A percentile compares a stretch with the other conserved stretches of the same genome.
These are phyloP conservation scores for Zasmidium angulare DNA, from an alignment of 2,329 filamentous ascomycete species.

Conservation along the genomic window DNA sequence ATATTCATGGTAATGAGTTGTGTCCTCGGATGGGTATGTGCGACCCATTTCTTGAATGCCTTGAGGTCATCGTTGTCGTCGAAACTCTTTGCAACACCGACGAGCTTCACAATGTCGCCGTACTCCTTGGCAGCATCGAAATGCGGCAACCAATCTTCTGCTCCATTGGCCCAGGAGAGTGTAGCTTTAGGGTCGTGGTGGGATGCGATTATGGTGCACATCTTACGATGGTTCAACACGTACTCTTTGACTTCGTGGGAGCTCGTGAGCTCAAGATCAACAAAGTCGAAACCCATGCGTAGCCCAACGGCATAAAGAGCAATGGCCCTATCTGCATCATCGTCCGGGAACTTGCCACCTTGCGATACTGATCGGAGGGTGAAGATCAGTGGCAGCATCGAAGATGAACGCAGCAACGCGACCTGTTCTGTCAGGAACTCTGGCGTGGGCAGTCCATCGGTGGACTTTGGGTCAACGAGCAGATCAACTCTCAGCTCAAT, in stretches of 20 bases:
- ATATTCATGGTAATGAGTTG: conserved; percentile 96
- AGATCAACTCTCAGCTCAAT: conserved; percentile 94
- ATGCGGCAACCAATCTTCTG: conserved; percentile 73
- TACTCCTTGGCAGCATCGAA: conserved; percentile 90
- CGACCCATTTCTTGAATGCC: conserved; percentile 76
- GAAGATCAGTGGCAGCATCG: conserved; percentile 82
- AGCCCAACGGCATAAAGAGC: conserved; percentile 76
- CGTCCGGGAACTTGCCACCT: conserved; percentile 83
- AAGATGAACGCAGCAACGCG: conserved; percentile 70
- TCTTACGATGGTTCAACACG: conserved; percentile 53
- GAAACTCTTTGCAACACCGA: conserved; percentile 72
- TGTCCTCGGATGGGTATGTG: conserved; percentile 65
- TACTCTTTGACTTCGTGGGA: conserved; percentile 70
- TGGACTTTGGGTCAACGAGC: conserved; percentile 67
- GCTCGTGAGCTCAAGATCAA: conserved; percentile 89
- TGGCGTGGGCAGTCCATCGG: conserved; percentile 58
- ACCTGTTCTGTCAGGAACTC: conserved; percentile 83
- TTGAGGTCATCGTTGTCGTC: conserved; percentile 86
- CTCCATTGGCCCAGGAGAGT: conserved; percentile 77
- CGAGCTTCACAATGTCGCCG: conserved; percentile 91
- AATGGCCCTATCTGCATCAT: conserved; percentile 61
- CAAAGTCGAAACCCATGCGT: conserved; percentile 83
- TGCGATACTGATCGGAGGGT: conserved; percentile 84
- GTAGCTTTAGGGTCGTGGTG: conserved; percentile 82
- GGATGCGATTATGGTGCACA: conserved; percentile 87